Conservation (phyloP, 2,329 filamentous ascomycete genomes). For the Fonsecaea nubica region DNA sequence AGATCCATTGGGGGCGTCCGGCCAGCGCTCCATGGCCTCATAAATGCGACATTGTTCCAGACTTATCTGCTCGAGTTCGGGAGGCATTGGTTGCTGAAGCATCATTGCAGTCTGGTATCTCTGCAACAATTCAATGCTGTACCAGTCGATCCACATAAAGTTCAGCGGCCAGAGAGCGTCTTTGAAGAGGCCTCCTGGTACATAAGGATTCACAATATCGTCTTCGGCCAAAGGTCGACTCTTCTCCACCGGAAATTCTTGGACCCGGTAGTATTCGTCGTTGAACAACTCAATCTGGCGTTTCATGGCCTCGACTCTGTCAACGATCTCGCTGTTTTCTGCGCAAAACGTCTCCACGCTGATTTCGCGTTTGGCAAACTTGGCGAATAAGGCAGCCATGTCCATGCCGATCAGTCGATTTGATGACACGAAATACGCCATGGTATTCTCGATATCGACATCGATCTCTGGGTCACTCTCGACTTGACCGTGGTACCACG, state of each 20-base stretch:
- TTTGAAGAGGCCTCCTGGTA: slow-evolving; percentile 72
- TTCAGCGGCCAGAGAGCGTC: slow-evolving; percentile 76
- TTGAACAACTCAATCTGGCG: slow-evolving; percentile 67
- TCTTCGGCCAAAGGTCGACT: slow-evolving; percentile 59
- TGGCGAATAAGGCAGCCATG: slow-evolving; percentile 77
- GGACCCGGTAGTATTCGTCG: slow-evolving; percentile 68
- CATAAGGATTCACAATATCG: slow-evolving; percentile 76
- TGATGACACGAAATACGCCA: slow-evolving; percentile 70
- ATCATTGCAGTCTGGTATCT: slow-evolving; percentile 71
- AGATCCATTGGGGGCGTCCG: slow-evolving; percentile 71
- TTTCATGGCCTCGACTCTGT: slow-evolving; percentile 50
- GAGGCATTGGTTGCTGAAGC: slow-evolving; percentile 57
- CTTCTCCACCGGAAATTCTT: slow-evolving; percentile 63
- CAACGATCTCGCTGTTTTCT: slow-evolving; percentile 64
- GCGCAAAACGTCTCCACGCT: slow-evolving; percentile 67
- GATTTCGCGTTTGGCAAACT: slow-evolving; percentile 65
- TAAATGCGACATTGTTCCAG: slow-evolving; percentile 77
- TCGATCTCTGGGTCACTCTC: slow-evolving; percentile 59
- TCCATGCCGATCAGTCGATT: slow-evolving; percentile 78
- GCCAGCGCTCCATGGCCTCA: slow-evolving; percentile 77
- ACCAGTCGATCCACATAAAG: slow-evolving; percentile 75
- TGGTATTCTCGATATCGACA: slow-evolving; percentile 67
- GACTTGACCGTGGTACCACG: slow-evolving; percentile 67
- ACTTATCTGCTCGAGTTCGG: slow-evolving; percentile 67
- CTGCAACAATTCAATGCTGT: slow-evolving; percentile 80